Percentiles rank a stretch among this genome's conserved stretches.
Conservation (phyloP, 805 yeast species). For the Yarrowia sp. region DNA sequence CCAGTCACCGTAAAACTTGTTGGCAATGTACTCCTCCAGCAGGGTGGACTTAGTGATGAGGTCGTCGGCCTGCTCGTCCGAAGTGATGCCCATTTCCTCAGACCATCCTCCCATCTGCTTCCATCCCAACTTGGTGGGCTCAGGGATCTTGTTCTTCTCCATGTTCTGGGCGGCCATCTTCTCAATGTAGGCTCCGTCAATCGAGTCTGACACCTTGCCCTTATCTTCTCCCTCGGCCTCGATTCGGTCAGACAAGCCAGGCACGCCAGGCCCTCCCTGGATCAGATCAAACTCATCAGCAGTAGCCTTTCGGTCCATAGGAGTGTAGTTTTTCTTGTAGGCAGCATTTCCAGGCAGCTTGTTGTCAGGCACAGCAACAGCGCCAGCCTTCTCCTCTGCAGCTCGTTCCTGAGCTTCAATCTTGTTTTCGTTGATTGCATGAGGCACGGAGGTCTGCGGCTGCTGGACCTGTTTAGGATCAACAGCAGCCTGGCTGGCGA, state of each 20-base stretch:
- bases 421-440: neutral
- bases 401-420: neutral
- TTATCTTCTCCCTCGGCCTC: neutral
- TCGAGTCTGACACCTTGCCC: conserved; percentile 17
- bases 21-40: conserved; percentile 72
- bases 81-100: conserved; percentile 57
- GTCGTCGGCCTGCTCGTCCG: conserved; percentile 65
- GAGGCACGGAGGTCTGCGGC: neutral
- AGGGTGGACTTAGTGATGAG: conserved; percentile 65
- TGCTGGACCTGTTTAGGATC: conserved; percentile 29
- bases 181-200: conserved; percentile 13
- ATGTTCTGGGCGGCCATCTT: conserved; percentile 26
- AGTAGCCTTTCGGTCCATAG: conserved; percentile 20
- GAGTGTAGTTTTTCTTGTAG: conserved; percentile 9
- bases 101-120: conserved; percentile 89
- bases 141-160: conserved; percentile 35
- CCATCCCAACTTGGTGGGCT: conserved; percentile 84
- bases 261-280: conserved; percentile 3
- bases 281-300: conserved; percentile 5
- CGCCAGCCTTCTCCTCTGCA: conserved; percentile 14
- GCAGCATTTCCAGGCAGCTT: conserved; percentile 1
- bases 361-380: conserved; percentile 22
- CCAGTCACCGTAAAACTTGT: conserved; percentile 88
- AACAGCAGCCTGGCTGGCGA: conserved; percentile 32
- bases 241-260: neutral